A percentile compares a stretch with the other conserved stretches of the same genome.
Evolutionary conservation across 2,329 filamentous ascomycete species (phyloP).

Genomic region (Thermothelomyces thermophilus): DNA sequence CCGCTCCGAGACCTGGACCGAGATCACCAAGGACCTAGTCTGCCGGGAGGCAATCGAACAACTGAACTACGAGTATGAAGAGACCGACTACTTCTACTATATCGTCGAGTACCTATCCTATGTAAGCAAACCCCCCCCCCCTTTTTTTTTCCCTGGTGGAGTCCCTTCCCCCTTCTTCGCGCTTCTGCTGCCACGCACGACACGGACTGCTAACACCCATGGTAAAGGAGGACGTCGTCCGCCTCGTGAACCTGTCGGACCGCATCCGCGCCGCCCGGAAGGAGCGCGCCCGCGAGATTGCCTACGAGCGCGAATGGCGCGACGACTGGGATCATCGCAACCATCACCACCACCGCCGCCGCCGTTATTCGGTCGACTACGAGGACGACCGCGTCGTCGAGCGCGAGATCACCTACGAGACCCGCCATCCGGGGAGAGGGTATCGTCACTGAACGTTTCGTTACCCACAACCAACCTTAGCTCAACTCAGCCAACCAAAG

Average conservation of each 20-base stretch:
- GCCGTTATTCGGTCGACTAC: slow-evolving; percentile 34
- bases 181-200: too few relatives aligned
- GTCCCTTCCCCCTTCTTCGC: slow-evolving; percentile 2
- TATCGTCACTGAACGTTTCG: slow-evolving; percentile 23
- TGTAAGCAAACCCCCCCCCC: slow-evolving; percentile 49
- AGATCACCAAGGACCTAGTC: slow-evolving; percentile 91
- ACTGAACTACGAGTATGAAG: slow-evolving; percentile 80
- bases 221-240: slow-evolving; percentile 75
- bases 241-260: slow-evolving; percentile 75
- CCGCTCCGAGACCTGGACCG: slow-evolving; percentile 78
- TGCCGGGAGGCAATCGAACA: slow-evolving; percentile 79
- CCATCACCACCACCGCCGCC: slow-evolving; percentile 21
- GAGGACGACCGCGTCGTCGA: slow-evolving; percentile 62
- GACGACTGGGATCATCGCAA: slow-evolving; percentile 39
- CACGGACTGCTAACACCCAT: too few relatives aligned
- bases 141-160: neutral
- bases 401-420: slow-evolving; percentile 60
- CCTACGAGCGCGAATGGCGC: slow-evolving; percentile 53
- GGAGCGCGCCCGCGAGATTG: slow-evolving; percentile 45
- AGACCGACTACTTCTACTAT: slow-evolving; percentile 85
- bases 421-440: slow-evolving; percentile 19
- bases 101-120: slow-evolving; percentile 85
- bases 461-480: too few relatives aligned
- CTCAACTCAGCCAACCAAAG: too few relatives aligned
- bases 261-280: slow-evolving; percentile 63